Base-by-base conservation (phyloP, 441 rosid species). In the Adansonia madagascariensis region DNA sequence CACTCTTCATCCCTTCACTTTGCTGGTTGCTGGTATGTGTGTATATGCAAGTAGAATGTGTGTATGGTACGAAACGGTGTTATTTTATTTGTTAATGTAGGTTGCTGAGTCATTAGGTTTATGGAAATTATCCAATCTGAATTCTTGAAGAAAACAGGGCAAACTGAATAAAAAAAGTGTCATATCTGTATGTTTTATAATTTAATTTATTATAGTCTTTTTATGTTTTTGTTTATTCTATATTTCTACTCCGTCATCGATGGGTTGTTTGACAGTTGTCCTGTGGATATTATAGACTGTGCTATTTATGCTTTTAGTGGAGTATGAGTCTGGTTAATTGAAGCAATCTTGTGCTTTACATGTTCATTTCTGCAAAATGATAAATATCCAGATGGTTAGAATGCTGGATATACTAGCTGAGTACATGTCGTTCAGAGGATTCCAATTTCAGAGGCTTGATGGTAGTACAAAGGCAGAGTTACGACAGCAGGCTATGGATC, bases 401-500 rank as follows among this genome's bases (percentile, higher is more conserved):
- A 90, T 97, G 98, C 80, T 97, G 92, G 99, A 97, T 87, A 97
- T 97, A 82, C 85, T 97, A 53, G 94, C 98, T 3, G 95, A 91
- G 66, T 97, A 97, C 78, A 81, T 97, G 95, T 89, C 96, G 2
- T 78, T 90, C 67, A 91, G 97, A 84, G 99, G 98, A 57, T 97
- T 95, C 86, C 99, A 95, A 75, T 97, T 86, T 82, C 99, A 97
- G 85, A 89, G 99, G 87, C 94, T 97, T 83, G 99, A 97, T 88
- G 99, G 99, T 77, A 95, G 99, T 84, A 97, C 99, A 43, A 97
- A 97, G 88, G 91, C 99, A 31, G 99, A 97, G 89, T 80, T 97
- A 82, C 93, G 99, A 56, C 98, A 93, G 75, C 99, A 95, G 81
- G 99, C 99, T 66, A 97, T 97, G 98, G 99, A 95, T 65, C 99